Conservation (phyloP, 2,329 filamentous ascomycete species). For the Emericellopsis atlantica region DNA sequence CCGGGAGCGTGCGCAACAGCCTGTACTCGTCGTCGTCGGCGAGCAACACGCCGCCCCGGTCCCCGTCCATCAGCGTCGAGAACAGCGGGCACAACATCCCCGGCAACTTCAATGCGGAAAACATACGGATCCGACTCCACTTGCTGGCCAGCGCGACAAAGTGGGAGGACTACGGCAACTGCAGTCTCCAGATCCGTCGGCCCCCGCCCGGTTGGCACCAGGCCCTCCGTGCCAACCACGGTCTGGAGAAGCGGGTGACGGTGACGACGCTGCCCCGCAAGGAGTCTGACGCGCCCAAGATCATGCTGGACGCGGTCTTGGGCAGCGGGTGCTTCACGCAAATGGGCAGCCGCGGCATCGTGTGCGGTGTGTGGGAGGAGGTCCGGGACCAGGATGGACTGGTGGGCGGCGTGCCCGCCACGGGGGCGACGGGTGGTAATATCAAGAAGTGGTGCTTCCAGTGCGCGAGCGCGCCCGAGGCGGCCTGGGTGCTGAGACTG, state of each 20-base stretch:
- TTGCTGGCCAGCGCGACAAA: slow-evolving; percentile 62
- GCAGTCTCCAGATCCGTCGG: slow-evolving; percentile 67
- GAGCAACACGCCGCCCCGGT: slow-evolving; percentile 31
- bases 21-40: slow-evolving; percentile 45
- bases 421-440: slow-evolving; percentile 36
- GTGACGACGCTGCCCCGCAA: slow-evolving; percentile 60
- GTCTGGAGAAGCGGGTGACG: slow-evolving; percentile 74
- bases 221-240: slow-evolving; percentile 46
- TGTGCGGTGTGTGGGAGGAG: slow-evolving; percentile 79
- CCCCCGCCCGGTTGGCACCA: slow-evolving; percentile 51
- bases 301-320: slow-evolving; percentile 72
- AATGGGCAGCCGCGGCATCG: slow-evolving; percentile 74
- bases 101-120: slow-evolving; percentile 50
- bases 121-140: slow-evolving; percentile 80
- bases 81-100: slow-evolving; percentile 39
- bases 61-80: slow-evolving; percentile 43
- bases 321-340: slow-evolving; percentile 76
- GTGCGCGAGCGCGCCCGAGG: slow-evolving; percentile 38
- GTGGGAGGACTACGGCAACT: slow-evolving; percentile 87
- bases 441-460: slow-evolving; percentile 55
- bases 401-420: slow-evolving; percentile 36
- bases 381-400: slow-evolving; percentile 49
- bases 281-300: slow-evolving; percentile 39
- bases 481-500: slow-evolving; percentile 41
- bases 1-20: slow-evolving; percentile 41